Conservation (phyloP, 2,329 filamentous ascomycete genomes). For the Drechslerella dactyloides region DNA sequence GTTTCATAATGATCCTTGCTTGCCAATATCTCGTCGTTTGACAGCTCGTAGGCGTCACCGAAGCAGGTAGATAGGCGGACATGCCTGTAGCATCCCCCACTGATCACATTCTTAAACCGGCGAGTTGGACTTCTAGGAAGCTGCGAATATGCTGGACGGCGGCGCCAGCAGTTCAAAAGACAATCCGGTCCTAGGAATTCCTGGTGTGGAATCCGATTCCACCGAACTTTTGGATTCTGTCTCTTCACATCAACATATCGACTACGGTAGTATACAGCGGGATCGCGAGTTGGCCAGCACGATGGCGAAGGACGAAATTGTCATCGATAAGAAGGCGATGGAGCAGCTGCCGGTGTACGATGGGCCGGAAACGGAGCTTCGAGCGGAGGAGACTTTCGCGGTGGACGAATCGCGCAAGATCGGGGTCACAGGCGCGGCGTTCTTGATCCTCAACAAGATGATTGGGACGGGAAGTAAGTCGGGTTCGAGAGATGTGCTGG, state of each 20-base stretch:
- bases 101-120: constrained; percentile 7
- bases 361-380: constrained; percentile 12
- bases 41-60: constrained; percentile 8
- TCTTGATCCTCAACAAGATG: constrained; percentile 67
- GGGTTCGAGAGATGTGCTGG: background rate
- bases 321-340: constrained; percentile 12
- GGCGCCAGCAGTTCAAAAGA: constrained; percentile 39
- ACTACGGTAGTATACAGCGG: too few species aligned
- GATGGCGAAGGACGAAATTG: constrained; percentile 35
- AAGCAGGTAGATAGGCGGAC: constrained; percentile 8
- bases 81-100: background rate
- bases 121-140: constrained; percentile 19
- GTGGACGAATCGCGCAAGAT: constrained; percentile 62
- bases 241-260: constrained; percentile 1
- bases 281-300: too few species aligned
- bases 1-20: too few species aligned
- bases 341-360: constrained; percentile 29
- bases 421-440: constrained; percentile 64
- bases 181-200: constrained; percentile 18
- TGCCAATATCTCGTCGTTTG: too few species aligned
- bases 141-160: constrained; percentile 9
- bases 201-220: background rate
- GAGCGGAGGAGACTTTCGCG: constrained; percentile 56
- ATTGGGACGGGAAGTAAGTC: constrained; percentile 66
- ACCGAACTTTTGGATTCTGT: constrained; percentile 9